Evolutionary conservation across 805 yeast genomes (phyloP).

Genomic region (Starmerella davenportii): DNA sequence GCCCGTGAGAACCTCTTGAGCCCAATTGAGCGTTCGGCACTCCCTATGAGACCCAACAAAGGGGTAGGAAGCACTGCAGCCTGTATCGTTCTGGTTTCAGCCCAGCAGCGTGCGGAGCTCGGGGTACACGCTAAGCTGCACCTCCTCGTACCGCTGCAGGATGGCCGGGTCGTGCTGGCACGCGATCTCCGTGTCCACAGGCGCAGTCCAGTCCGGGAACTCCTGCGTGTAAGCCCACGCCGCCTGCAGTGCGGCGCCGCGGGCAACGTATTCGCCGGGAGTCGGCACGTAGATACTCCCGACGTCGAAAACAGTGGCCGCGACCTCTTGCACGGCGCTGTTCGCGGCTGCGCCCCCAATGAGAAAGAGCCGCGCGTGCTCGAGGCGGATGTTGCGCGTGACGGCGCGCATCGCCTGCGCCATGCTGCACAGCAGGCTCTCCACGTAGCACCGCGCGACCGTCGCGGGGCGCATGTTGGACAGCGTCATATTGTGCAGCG

Average conservation of each 20-base stretch:
- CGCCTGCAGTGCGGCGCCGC: conserved; percentile 19
- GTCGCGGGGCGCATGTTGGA: conserved; percentile 10
- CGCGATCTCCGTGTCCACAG: conserved; percentile 7
- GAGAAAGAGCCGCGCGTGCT: conserved; percentile 10
- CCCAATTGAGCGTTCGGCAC: too few relatives aligned
- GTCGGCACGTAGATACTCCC: conserved; percentile 11
- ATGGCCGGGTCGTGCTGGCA: conserved; percentile 5
- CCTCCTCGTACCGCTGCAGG: conserved; percentile 9
- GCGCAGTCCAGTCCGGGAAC: conserved; percentile 14
- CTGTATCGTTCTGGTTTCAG: too few relatives aligned
- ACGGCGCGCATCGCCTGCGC: conserved; percentile 13
- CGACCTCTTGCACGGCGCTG: conserved; percentile 14
- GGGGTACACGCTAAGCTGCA: conserved; percentile 6
- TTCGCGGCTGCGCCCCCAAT: conserved; percentile 19
- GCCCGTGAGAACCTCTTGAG: too few relatives aligned
- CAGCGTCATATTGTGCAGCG: conserved; percentile 15
- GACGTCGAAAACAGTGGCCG: conserved; percentile 12
- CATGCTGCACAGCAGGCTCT: conserved; percentile 16
- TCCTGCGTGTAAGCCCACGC: conserved; percentile 15
- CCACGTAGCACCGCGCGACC: conserved; percentile 17
- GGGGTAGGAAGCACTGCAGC: too few relatives aligned
- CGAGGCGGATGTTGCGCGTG: background rate
- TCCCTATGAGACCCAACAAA: too few relatives aligned
- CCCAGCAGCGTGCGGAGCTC: too few relatives aligned
- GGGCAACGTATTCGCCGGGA: conserved; percentile 17